A percentile compares a stretch with the other conserved stretches of the same genome.
These are phyloP conservation scores for Hamamelis virginiana DNA, from an alignment of 164 flowering plant species.

Conservation along the genomic window DNA sequence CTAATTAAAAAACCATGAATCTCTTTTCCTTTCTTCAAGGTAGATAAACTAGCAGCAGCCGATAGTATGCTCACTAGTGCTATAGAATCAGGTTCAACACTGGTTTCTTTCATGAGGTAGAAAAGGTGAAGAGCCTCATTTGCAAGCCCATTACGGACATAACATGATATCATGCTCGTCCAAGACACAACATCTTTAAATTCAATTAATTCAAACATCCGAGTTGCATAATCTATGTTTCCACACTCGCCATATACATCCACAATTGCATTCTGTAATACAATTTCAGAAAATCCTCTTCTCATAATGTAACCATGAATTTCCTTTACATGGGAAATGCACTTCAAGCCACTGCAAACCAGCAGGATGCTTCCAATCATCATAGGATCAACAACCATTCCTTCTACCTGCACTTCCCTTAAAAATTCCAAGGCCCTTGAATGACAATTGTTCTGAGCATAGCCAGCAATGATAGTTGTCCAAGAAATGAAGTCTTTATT, in stretches of 20 bases:
- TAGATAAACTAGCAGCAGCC: conserved; percentile 61
- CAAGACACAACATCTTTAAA: conserved; percentile 74
- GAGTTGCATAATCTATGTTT: conserved; percentile 46
- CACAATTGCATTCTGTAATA: conserved; percentile 53
- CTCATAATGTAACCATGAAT: conserved; percentile 55
- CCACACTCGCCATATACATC: conserved; percentile 71
- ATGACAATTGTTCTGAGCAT: conserved; percentile 51
- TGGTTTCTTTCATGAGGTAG: conserved; percentile 37
- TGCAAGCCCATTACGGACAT: conserved; percentile 49
- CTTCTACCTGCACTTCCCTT: conserved; percentile 38
- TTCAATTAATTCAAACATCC: conserved; percentile 44
- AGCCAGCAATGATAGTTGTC: conserved; percentile 71
- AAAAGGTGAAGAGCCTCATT: conserved; percentile 64
- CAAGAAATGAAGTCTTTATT: conserved; percentile 62
- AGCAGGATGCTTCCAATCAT: conserved; percentile 72
- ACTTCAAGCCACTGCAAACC: conserved; percentile 54
- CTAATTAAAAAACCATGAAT: conserved; percentile 65
- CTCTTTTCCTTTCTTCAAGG: conserved; percentile 72
- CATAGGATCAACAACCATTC: conserved; percentile 49
- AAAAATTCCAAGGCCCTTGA: conserved; percentile 51
- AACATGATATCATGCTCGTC: conserved; percentile 75
- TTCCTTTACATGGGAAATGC: conserved; percentile 43
- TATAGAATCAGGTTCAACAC: conserved; percentile 53
- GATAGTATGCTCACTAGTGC: conserved; percentile 57
- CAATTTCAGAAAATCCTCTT: conserved; percentile 49